Evolutionary conservation across 1,139 yeast genomes (phyloP), one percentile per base, ranked within the genome.

Genomic region (Scheffersomyces cryptocercus): DNA sequence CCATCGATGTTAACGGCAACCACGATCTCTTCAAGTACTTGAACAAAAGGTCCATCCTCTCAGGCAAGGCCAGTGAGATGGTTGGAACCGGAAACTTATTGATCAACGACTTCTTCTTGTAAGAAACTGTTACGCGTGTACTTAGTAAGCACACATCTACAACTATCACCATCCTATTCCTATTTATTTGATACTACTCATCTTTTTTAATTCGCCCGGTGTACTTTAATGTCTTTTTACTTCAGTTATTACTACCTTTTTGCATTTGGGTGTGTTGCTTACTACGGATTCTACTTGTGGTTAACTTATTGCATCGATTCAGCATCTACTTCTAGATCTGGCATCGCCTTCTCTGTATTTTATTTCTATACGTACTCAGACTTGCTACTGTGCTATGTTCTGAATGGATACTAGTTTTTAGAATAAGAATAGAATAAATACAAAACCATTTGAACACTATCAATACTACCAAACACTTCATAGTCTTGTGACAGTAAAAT

Each of bases 51-150:
- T 70, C 78, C 43, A 62, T 78, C 42, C 60, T 74, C 50, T 64
- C 77, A 32, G 83, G 82, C 44, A 73, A 69, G 53, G 80, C 81
- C 42, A 72, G 80, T 48, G 82, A 78, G 60, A 78, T 78, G 78
- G 75, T 79, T 44, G 74, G 81, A 45, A 67, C 77, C 37, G 79
- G 80, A 33, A 70, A 68, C 46, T 70, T 77, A 50, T 59, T 75
- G 50, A 66, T 75, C 53, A 74, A 75, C 55, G 82, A 77, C 51
- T 75, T 76, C 54, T 70, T 70, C 55, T 67, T 74, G 53, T 73
- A 40, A 47, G 30, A 20, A 13, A 20, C 26, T 20, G 26, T 20
- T 20, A 20, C 26, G 26, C 26, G 26, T 20, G 26, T 20, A 20
- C 26, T 9, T 20, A 20, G 26, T 20, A 20, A 20, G 26, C 26